Evolutionary conservation across 164 flowering plant genomes (phyloP).

Genomic region (Aristolochia contorta): DNA sequence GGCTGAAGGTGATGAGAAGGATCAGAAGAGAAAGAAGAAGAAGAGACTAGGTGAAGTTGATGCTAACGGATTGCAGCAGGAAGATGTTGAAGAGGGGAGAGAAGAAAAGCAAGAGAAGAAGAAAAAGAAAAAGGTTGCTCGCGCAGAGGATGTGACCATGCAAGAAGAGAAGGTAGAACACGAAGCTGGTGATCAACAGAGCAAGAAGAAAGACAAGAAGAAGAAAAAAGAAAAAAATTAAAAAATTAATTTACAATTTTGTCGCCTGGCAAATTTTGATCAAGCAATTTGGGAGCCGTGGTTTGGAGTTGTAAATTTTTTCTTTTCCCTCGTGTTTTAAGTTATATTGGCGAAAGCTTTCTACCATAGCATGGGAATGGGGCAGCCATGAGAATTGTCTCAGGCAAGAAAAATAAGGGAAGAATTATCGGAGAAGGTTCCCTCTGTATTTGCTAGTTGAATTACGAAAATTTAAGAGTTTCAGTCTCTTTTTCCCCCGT

Average conservation of each 20-base stretch:
- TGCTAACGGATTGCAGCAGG: slow-evolving; percentile 5
- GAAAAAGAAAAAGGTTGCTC: slow-evolving; percentile 41
- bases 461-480: too few relatives aligned
- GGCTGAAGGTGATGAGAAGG: slow-evolving; percentile 7
- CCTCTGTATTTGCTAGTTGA: too few relatives aligned
- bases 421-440: too few relatives aligned
- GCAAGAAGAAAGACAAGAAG: slow-evolving; percentile 2
- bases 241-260: neutral
- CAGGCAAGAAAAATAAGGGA: too few relatives aligned
- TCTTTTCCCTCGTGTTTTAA: too few relatives aligned
- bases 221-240: neutral
- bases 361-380: too few relatives aligned
- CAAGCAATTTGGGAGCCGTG: too few relatives aligned
- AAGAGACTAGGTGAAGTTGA: slow-evolving; percentile 20
- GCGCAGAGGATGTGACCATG: slow-evolving; percentile 17
- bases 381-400: too few relatives aligned
- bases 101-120: slow-evolving; percentile 23
- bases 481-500: too few relatives aligned
- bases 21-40: slow-evolving; percentile 16
- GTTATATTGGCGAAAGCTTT: too few relatives aligned
- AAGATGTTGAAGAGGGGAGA: slow-evolving; percentile 6
- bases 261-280: too few relatives aligned
- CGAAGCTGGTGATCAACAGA: slow-evolving; percentile 1
- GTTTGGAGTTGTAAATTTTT: too few relatives aligned
- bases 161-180: slow-evolving; percentile 13